Conservation (phyloP, 2,329 filamentous ascomycete species). For the Rugonectria rugulosa region DNA sequence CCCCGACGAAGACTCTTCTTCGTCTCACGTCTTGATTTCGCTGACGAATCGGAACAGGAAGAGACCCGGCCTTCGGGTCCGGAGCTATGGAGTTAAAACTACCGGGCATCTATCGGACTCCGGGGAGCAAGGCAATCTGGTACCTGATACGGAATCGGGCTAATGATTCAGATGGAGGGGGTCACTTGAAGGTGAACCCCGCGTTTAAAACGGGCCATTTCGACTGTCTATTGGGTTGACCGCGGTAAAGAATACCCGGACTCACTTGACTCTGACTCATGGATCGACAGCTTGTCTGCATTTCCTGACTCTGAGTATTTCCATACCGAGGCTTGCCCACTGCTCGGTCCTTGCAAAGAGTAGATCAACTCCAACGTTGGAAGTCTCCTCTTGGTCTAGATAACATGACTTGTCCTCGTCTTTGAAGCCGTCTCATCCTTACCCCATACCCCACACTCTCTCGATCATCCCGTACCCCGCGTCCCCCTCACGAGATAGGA, state of each 20-base stretch:
- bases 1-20: too few relatives aligned
- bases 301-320: conserved; percentile 13
- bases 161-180: conserved; percentile 24
- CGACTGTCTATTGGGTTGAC: not conserved
- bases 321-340: too few relatives aligned
- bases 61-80: too few relatives aligned
- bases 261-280: conserved; percentile 12
- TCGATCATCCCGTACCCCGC: conserved; percentile 11
- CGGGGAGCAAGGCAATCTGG: too few relatives aligned
- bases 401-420: too few relatives aligned
- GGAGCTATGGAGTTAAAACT: not conserved
- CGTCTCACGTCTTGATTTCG: too few relatives aligned
- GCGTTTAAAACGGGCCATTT: not conserved
- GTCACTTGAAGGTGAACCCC: not conserved
- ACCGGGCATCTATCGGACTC: too few relatives aligned
- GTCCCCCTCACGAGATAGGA: not conserved
- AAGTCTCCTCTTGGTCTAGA: too few relatives aligned
- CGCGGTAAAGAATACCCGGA: conserved; percentile 21
- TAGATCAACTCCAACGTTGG: not conserved
- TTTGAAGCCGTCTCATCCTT: conserved; percentile 3
- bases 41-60: too few relatives aligned
- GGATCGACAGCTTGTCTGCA: not conserved
- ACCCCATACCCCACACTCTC: conserved; percentile 26
- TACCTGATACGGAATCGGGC: not conserved
- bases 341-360: too few relatives aligned